phyloP scores from a whole-genome alignment of 192 early-diverging fungal species.

The Geranomyces variabilis region DNA sequence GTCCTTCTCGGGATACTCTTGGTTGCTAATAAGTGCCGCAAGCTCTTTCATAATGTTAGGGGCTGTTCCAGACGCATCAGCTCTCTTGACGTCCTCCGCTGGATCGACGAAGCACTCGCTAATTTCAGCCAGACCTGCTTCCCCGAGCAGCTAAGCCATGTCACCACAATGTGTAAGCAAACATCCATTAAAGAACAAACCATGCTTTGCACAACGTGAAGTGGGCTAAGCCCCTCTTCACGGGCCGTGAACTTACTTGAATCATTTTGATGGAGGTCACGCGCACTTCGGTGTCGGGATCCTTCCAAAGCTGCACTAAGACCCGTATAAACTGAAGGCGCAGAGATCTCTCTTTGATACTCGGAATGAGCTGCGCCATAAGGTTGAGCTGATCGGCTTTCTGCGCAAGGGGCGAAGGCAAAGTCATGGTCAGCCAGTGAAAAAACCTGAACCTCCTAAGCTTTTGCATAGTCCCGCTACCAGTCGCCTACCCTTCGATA shows the following conservation, averaged over 20 bases:
- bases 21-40: constrained; percentile 47
- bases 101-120: constrained; percentile 47
- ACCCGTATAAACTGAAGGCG: constrained; percentile 40
- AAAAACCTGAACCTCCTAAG: too few relatives aligned
- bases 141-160: constrained; percentile 49
- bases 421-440: neutral
- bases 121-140: constrained; percentile 49
- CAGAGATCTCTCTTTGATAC: constrained; percentile 26
- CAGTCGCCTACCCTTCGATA: constrained; percentile 52
- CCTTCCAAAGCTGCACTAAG: constrained; percentile 54
- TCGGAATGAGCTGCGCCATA: constrained; percentile 44
- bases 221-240: too few relatives aligned
- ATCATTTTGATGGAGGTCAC: constrained; percentile 56
- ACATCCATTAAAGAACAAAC: neutral
- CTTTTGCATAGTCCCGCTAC: too few relatives aligned
- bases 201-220: too few relatives aligned
- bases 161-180: neutral
- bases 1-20: constrained; percentile 62
- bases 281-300: constrained; percentile 59
- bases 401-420: constrained; percentile 21
- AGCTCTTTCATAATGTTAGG: constrained; percentile 54
- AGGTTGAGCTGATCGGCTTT: constrained; percentile 56
- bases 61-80: neutral
- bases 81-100: constrained; percentile 5
- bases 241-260: constrained; percentile 15